Base-by-base conservation (phyloP, 2,329 filamentous ascomycete species). In the Aureobasidium subglaciale region DNA sequence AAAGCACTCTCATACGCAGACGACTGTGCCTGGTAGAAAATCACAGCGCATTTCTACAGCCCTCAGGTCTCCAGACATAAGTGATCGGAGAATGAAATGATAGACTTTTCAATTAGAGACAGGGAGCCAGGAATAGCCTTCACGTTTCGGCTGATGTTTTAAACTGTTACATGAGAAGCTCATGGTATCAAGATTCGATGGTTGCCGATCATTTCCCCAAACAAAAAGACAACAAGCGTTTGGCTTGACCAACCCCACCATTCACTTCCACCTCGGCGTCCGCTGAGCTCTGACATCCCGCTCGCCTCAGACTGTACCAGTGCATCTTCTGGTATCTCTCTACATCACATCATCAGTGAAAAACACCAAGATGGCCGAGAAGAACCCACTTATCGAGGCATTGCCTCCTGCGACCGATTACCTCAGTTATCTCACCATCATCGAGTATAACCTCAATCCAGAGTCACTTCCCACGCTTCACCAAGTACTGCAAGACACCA, bases 391-490 rank as follows among this genome's bases (percentile, higher is more conserved):
- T 52, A 68, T 84, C 59, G 72, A 77, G 61, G 80, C 82, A 24
- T 68, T 83, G 43, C 83, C 83, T 8, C 83, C 83, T 3, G 76
- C 74, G 11, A 83, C 81, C 3, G 87, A 92, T 67, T 78, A 80
- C 60, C 80, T 90, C 64, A 90, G 86, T 20, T 92, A 90, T 69
- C 79, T 91, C 55, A 90, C 87, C 56, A 84, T 91, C 60, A 74
- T 92, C 64, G 86, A 90, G 68, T 83, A 87, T 69, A 85, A 87
- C 62, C 75, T 90, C 42, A 83, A 79, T 5, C 77, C 82, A 16
- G 82, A 85, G 58, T 77, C 85, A 58, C 74, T 92, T 40, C 84
- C 86, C 1, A 73, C 80, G 3, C 76, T 92, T 42, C 80, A 89
- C 62, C 77, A 85, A 20, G 81, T 88, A 32, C 75, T 89, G 16